Base-by-base conservation (phyloP, 371 early-diverging fungal species). In the Rhizopus stolonifer region DNA sequence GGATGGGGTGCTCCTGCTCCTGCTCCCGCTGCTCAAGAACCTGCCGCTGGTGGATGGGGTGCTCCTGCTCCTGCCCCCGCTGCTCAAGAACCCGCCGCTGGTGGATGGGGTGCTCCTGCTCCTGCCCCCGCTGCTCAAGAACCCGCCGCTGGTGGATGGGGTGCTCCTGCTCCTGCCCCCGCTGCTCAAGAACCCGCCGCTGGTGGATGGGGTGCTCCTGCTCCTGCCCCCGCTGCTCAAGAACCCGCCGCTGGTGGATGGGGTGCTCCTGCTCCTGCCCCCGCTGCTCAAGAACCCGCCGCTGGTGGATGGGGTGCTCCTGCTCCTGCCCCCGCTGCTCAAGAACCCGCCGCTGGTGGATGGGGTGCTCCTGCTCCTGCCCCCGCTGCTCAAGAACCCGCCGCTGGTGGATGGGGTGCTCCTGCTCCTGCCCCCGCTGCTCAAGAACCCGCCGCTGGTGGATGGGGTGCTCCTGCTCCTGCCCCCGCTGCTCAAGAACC, bases 71-170 rank as follows among this genome's bases (percentile, higher is more conserved):
- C 56, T 6, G 33, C 60, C 24, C 45, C 72, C 51, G 51, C 65
- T 58, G 46, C 58, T 50, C 49, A 57, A 49, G 46, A 51, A 38
- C 64, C 72, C 57, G 62, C 58, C 46, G 43, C 54, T 25, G 65
- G 59, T 54, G 74, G 74, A 6, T 69, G 69, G 69, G 74, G 69
- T 24, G 70, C 65, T n/a, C n/a, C n/a, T 17, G 46, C 68, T 23
- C 68, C 74, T 33, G 13, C 54, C 15, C n/a, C 34, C 11, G 2
- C 64, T 13, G 34, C 32, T 40, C 57, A 29, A 29, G 10, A 29
- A 29, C 31, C 31, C 31, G 31, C 58, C 33, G 9, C 50, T 26
- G 71, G 71, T 32, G 68, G 71, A 38, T 38, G 38, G 38, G 38
- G 38, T 29, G 31, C 31, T 29, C 31, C 31, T 29, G 31, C 31